Percentiles rank a stretch among this genome's conserved stretches.
Conservation (phyloP, 2,329 filamentous ascomycete species). For the Fusarium hostae region DNA sequence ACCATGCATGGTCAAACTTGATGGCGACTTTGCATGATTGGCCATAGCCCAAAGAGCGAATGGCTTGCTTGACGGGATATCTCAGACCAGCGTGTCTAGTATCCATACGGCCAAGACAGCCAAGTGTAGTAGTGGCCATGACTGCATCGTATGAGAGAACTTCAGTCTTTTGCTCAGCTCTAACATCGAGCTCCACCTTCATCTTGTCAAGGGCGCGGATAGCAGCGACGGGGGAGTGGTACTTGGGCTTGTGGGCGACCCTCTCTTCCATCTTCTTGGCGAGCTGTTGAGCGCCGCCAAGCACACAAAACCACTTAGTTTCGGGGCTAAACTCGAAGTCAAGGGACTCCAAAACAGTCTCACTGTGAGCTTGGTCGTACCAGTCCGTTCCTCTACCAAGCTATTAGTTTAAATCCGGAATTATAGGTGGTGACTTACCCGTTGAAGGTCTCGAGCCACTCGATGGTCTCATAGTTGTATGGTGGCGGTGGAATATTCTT, state of each 20-base stretch:
- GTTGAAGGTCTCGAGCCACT: slow-evolving; percentile 8
- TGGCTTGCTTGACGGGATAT: slow-evolving; percentile 15
- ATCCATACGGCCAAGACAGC: neutral
- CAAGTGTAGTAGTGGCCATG: slow-evolving; percentile 1
- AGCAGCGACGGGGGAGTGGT: neutral
- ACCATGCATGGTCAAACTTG: slow-evolving; percentile 12
- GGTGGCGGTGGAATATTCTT: neutral
- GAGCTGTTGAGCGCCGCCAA: slow-evolving; percentile 8
- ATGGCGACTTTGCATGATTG: slow-evolving; percentile 10
- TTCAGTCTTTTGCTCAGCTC: neutral
- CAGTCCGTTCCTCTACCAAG: slow-evolving; percentile 1
- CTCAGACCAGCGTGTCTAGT: neutral
- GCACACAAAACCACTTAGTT: slow-evolving; percentile 11
- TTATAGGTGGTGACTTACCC: neutral
- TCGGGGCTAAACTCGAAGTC: neutral
- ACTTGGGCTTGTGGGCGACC: neutral
- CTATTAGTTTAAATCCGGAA: neutral
- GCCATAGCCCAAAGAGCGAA: slow-evolving; percentile 11
- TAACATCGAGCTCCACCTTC: neutral
- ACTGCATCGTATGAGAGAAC: neutral
- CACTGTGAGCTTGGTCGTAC: slow-evolving; percentile 15
- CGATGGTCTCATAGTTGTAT: slow-evolving; percentile 10
- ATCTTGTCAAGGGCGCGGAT: neutral
- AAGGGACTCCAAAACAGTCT: slow-evolving; percentile 9
- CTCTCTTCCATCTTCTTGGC: slow-evolving; percentile 9